phyloP scores from a whole-genome alignment of 2,329 filamentous ascomycete genomes.

The Emergomyces pasteurianus region DNA sequence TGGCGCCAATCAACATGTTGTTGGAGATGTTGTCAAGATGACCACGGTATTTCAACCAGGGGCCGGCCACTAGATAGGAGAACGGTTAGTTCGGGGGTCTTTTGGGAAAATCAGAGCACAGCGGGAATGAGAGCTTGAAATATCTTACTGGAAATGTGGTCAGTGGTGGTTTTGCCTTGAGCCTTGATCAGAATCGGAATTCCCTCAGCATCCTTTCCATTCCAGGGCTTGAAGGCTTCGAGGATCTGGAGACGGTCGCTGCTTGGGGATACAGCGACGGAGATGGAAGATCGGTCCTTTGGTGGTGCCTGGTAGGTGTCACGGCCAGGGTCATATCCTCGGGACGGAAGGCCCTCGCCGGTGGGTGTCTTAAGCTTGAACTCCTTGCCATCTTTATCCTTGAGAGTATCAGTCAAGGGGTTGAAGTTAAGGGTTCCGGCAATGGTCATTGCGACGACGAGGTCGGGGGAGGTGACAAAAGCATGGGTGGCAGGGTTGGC shows the following conservation, averaged over 20 bases:
- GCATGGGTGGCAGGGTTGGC: conserved; percentile 91
- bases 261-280: conserved; percentile 71
- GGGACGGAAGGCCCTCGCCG: conserved; percentile 65
- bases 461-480: conserved; percentile 81
- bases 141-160: conserved; percentile 67
- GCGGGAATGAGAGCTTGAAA: not conserved
- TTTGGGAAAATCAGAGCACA: not conserved
- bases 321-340: conserved; percentile 80
- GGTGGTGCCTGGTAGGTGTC: conserved; percentile 96
- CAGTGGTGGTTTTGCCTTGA: conserved; percentile 90
- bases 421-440: conserved; percentile 87
- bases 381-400: conserved; percentile 92
- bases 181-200: conserved; percentile 94
- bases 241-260: conserved; percentile 94
- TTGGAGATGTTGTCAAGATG: conserved; percentile 99
- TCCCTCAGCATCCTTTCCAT: conserved; percentile 76
- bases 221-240: conserved; percentile 73
- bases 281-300: conserved; percentile 57
- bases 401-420: conserved; percentile 80
- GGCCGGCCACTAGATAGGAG: conserved; percentile 55
- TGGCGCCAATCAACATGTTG: conserved; percentile 98
- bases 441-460: conserved; percentile 76
- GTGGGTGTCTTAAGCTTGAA: conserved; percentile 74
- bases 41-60: conserved; percentile 97
- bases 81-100: conserved; percentile 8